phyloP scores from a whole-genome alignment of 257 asterid species.

The Striga asiatica region DNA sequence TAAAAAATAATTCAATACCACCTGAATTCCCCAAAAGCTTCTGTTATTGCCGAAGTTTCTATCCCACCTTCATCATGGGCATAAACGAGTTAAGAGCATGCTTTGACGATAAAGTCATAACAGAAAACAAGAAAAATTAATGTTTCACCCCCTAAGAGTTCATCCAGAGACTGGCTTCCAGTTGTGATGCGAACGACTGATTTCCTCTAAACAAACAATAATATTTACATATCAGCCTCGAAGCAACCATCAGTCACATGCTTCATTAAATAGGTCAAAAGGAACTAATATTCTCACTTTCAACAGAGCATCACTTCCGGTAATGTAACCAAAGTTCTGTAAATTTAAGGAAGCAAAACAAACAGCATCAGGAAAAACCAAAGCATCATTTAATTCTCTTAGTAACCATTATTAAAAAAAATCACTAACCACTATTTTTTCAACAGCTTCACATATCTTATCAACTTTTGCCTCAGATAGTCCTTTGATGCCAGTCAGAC shows the following conservation, averaged over 20 bases:
- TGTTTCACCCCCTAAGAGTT: slow-evolving; percentile 74
- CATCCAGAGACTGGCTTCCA: slow-evolving; percentile 24
- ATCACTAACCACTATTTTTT: slow-evolving; percentile 83
- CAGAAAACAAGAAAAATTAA: slow-evolving; percentile 3
- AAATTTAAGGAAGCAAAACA: slow-evolving; percentile 9
- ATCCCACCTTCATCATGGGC: slow-evolving; percentile 58
- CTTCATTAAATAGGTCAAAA: slow-evolving; percentile 8
- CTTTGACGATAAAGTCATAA: neutral
- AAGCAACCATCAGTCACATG: too few species aligned
- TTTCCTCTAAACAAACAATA: neutral
- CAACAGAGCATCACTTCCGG: slow-evolving; percentile 95
- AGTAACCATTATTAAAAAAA: slow-evolving; percentile 3
- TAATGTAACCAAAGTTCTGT: slow-evolving; percentile 88
- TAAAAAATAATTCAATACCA: slow-evolving; percentile 14
- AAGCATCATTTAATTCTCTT: neutral
- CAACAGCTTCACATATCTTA: slow-evolving; percentile 97
- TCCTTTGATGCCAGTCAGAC: slow-evolving; percentile 92
- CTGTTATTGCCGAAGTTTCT: slow-evolving; percentile 84
- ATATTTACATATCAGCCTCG: slow-evolving; percentile 13
- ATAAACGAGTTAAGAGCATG: neutral
- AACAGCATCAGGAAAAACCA: slow-evolving; percentile 14
- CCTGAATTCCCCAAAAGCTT: slow-evolving; percentile 99
- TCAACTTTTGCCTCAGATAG: slow-evolving; percentile 99
- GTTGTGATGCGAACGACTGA: slow-evolving; percentile 20
- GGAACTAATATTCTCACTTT: slow-evolving; percentile 38